Conservation (phyloP, 306 rosid genomes). For the Quercus suber region DNA sequence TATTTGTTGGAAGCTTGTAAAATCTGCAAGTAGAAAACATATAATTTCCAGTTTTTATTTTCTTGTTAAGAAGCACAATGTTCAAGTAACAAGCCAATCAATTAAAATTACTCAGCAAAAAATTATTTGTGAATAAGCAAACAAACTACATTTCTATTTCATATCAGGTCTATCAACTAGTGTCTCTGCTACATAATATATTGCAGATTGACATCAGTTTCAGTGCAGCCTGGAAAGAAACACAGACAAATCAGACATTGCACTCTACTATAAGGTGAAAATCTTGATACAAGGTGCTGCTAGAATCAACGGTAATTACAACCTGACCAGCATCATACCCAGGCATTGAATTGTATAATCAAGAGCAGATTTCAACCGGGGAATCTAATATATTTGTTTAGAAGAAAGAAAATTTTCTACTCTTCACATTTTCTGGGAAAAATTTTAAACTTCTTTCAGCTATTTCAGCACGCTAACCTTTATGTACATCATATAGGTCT, state of each 20-base stretch:
- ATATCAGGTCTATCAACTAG: background rate
- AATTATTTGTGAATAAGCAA: background rate
- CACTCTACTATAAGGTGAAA: background rate
- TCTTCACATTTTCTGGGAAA: background rate
- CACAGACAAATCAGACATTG: background rate
- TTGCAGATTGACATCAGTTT: background rate
- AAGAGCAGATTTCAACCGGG: background rate
- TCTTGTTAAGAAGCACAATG: background rate
- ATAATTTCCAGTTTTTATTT: background rate
- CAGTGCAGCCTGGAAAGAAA: background rate
- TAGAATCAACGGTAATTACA: background rate
- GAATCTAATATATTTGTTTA: background rate
- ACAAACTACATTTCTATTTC: background rate
- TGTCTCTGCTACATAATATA: background rate
- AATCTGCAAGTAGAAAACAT: constrained; percentile 23
- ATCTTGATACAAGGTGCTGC: background rate
- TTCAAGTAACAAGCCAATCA: background rate
- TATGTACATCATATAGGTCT: background rate
- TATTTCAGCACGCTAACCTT: background rate
- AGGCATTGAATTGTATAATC: background rate
- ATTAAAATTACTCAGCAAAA: background rate
- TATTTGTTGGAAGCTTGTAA: constrained; percentile 21
- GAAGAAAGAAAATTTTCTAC: background rate
- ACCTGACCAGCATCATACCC: background rate
- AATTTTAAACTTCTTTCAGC: background rate